Conservation (phyloP, 306 rosid species). For the Pterocarpus santalinus region DNA sequence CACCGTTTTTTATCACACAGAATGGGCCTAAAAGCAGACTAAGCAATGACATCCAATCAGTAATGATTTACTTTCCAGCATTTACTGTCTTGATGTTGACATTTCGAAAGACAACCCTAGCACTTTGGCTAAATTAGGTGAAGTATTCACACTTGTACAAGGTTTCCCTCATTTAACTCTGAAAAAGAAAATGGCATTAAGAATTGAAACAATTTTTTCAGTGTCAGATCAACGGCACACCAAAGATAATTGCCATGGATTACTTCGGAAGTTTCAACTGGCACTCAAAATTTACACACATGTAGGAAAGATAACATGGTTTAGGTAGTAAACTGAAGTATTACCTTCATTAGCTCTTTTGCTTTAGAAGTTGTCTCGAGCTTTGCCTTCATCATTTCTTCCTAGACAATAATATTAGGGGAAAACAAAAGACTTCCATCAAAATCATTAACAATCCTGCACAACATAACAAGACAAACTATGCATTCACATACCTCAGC, state of each 20-base stretch:
- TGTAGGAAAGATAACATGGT: slow-evolving; percentile 29
- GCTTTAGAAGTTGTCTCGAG: slow-evolving; percentile 71
- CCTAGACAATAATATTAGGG: slow-evolving; percentile 58
- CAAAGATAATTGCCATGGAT: neutral
- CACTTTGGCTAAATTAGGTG: slow-evolving; percentile 24
- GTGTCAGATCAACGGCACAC: neutral
- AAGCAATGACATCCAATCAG: neutral
- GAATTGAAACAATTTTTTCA: neutral
- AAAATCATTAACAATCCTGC: slow-evolving; percentile 51
- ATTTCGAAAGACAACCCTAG: slow-evolving; percentile 13
- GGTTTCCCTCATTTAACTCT: neutral
- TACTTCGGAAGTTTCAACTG: slow-evolving; percentile 9
- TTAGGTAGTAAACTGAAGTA: slow-evolving; percentile 37
- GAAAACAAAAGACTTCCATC: slow-evolving; percentile 20
- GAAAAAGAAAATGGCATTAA: neutral
- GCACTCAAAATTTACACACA: slow-evolving; percentile 8
- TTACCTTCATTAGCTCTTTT: slow-evolving; percentile 77
- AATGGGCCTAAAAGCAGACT: neutral
- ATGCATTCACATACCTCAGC: slow-evolving; percentile 77
- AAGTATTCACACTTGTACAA: slow-evolving; percentile 29
- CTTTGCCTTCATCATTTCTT: slow-evolving; percentile 91
- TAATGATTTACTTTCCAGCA: slow-evolving; percentile 2
- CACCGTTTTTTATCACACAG: slow-evolving; percentile 8
- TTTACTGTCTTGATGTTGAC: neutral
- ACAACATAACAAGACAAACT: slow-evolving; percentile 35